These are phyloP conservation scores for Trichomonascus vanleenenianus DNA, from an alignment of 805 yeast genomes.

Conservation along the genomic window DNA sequence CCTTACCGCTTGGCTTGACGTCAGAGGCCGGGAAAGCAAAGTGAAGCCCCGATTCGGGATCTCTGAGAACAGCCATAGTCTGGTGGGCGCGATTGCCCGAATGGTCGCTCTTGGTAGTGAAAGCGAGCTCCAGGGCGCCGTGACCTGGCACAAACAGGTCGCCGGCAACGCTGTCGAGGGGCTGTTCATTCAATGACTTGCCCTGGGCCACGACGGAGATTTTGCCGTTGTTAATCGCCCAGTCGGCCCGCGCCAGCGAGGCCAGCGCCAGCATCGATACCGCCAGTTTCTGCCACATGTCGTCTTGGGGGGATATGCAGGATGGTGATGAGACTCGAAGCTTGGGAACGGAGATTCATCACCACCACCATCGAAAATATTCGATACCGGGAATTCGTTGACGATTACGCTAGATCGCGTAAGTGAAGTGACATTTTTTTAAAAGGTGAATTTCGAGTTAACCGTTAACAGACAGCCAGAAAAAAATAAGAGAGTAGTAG, in stretches of 20 bases:
- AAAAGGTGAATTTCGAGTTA: too few species aligned
- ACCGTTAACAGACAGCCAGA: too few species aligned
- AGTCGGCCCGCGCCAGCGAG: slow-evolving; percentile 16
- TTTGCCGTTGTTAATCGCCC: slow-evolving; percentile 19
- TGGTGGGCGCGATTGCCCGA: slow-evolving; percentile 22
- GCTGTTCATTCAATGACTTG: slow-evolving; percentile 1
- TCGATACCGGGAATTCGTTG: background rate
- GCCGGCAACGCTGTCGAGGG: background rate
- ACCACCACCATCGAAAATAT: background rate
- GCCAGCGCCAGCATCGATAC: slow-evolving; percentile 1
- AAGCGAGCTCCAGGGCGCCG: slow-evolving; percentile 11
- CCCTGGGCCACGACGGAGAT: slow-evolving; percentile 16
- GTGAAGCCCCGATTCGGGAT: slow-evolving; percentile 21
- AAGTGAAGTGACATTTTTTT: too few species aligned
- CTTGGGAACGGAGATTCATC: background rate
- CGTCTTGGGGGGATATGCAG: background rate
- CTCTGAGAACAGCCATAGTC: slow-evolving; percentile 18
- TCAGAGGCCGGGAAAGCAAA: slow-evolving; percentile 19
- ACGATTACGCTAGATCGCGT: too few species aligned
- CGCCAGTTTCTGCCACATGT: too few species aligned
- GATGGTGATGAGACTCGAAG: too few species aligned
- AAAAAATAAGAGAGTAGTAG: background rate
- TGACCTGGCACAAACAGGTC: slow-evolving; percentile 1
- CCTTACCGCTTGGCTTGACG: slow-evolving; percentile 28
- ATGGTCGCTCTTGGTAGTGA: slow-evolving; percentile 11